Evolutionary conservation across 2,329 filamentous ascomycete species (phyloP), one percentile per base, ranked within the genome.

Genomic region (Lasiodiplodia citricola): DNA sequence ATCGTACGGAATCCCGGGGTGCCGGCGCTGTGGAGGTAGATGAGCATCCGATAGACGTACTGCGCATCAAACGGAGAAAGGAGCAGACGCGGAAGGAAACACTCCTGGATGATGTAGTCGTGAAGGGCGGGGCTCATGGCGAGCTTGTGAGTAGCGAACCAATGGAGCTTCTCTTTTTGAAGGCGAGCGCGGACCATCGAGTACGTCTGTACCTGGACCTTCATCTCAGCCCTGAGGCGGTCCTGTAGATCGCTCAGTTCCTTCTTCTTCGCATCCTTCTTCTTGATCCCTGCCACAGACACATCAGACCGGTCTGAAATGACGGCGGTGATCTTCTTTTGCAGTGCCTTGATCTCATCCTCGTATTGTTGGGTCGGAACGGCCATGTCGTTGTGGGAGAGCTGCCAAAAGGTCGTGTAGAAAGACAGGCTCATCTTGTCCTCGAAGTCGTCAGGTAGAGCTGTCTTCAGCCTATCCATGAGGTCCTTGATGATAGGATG

Each of bases 381-480:
- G 68, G 88, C 87, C 68, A 97, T 84, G 77, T 99, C 95, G 56
- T 92, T 90, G 3, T 96, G 86, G 35, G 93, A 90, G 14, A 97
- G 85, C 63, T 94, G 91, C 96, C 96, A 99, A 80, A 99, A 99
- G 0, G 92, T 92, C 54, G 92, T 88, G 75, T 93, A 97, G 77
- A 97, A 95, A 37, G 92, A 89, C 0, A 93, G 85, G 54, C 89
- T 94, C 64, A 97, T 87, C 62, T 87, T 88, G 13, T 87, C 83
- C 85, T 91, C 93, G 5, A 89, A 87, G 8, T 88, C 86, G 2
- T 87, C 80, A 0, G 91, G 87, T 13, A 93, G 78, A 0, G 87
- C 82, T 6, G 83, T 81, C 69, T 87, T 87, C 21, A 97, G 86
- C 37, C 89, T 86, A 10, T 91, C 87, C 68, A 94, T 90, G 21